Conservation (phyloP, 2,329 filamentous ascomycete species). For the Stenocarpella maydis region DNA sequence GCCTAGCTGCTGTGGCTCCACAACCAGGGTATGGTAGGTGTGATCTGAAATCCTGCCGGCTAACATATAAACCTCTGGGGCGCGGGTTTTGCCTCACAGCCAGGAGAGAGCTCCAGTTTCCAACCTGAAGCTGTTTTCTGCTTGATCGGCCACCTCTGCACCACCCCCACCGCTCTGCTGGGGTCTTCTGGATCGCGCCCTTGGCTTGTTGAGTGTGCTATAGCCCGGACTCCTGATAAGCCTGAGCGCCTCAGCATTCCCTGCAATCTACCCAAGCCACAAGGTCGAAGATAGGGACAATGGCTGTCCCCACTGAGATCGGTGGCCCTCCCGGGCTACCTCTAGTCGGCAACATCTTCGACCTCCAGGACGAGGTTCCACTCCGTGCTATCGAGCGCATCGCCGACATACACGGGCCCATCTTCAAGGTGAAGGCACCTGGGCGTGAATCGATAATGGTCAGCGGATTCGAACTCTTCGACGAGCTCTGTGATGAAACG, state of each 20-base stretch:
- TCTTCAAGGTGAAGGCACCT: conserved; percentile 34
- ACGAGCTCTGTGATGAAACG: conserved; percentile 70
- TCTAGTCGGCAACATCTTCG: conserved; percentile 70
- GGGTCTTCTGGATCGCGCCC: background rate
- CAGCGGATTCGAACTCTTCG: conserved; percentile 51
- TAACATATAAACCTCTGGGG: background rate
- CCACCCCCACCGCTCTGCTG: background rate
- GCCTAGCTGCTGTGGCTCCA: background rate
- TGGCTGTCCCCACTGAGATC: conserved; percentile 2
- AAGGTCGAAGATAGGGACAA: background rate
- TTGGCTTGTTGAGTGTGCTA: background rate
- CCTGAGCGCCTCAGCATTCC: background rate
- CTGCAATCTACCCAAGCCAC: too few species aligned
- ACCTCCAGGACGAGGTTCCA: conserved; percentile 67
- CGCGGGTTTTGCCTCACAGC: background rate
- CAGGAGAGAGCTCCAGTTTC: background rate
- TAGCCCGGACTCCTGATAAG: background rate
- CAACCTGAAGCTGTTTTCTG: background rate
- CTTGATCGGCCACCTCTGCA: background rate
- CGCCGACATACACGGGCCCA: conserved; percentile 68
- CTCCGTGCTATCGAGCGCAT: conserved; percentile 63
- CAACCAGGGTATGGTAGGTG: background rate
- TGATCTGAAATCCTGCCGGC: conserved; percentile 2
- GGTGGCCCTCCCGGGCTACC: conserved; percentile 64
- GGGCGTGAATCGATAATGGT: conserved; percentile 32